Evolutionary conservation across 192 early-diverging fungal species (phyloP), one percentile per base, ranked within the genome.

Genomic region (Coemansia sp.): DNA sequence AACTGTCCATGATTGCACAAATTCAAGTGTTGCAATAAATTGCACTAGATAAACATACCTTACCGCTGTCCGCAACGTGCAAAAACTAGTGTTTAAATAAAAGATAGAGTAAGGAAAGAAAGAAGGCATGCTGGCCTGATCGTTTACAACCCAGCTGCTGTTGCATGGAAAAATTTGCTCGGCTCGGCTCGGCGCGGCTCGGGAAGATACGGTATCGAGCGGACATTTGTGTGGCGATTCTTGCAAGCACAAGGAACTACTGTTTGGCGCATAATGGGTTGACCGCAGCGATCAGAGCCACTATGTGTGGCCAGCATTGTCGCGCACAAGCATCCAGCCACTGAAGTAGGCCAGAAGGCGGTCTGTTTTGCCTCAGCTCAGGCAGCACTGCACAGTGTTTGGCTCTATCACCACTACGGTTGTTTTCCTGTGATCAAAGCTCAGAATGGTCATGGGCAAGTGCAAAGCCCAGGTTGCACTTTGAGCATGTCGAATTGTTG

Each of bases 121-220:
- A 17, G n/a, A 49, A 49, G 9, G 41, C 41, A 45, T 14, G 31
- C 31, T 35, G 31, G 6, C 31, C 7, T 35, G 31, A 7, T 35
- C 31, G 31, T 45, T 45, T 45, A 1, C 14, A 45, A 12, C 9
- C 16, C 49, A 17, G 6, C 49, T 10, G 49, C 16, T 51, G n/a
- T 4, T 51, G 49, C 9, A 23, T 22, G 38, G 22, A 61, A 61
- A 61, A 48, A 17, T 61, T 61, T 61, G 11, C 57, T 17, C 53
- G 29, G 53, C 12, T 37, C 59, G 59, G 59, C 43, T 49, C 59
- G 17, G 26, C 59, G 16, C 59, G 43, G 47, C 43, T 60, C 55
- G 55, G 35, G n/a, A 4, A 49, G 48, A n/a, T 21, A 17, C 16
- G 48, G 41, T n/a, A n/a, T 3, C 41, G 3, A 45, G 14, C 5